Base-by-base conservation (phyloP, 257 asterid genomes). In the Solanum bukasovii region DNA sequence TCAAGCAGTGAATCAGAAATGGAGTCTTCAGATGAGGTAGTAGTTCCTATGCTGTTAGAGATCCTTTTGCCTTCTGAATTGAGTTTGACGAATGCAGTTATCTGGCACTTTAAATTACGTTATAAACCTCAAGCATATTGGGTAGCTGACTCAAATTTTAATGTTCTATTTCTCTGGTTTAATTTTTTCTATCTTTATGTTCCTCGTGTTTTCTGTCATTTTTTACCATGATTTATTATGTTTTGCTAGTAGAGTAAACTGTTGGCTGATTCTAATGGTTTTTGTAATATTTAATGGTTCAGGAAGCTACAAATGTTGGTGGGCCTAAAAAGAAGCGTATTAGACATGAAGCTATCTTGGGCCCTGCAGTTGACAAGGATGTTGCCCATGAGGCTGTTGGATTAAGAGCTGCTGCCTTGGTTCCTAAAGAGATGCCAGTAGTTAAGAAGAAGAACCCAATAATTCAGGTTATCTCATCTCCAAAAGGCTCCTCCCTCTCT, bases 1-100 rank as follows among this genome's bases (percentile, higher is more conserved):
- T 93, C 94, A 59, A 94, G 96, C 83, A 92, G 94, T 74, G 99
- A 95, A 89, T 96, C 99, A 27, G 99, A 97, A 93, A 91, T 96
- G 96, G 97, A 93, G 93, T 97, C 99, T 83, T 97, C 99, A 75
- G 98, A 96, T 88, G 99, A 96, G 98, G 98, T 96, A 82, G 87
- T 87, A 56, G 77, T 34, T 46, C 38, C 42, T 81, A 81, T 46
- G 42, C 42, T 49, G 42, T 81, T 46, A 46, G 68, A 49, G 18
- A 81, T 46, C 18, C 20, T 18, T 81, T 49, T 29, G 23, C 68
- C 20, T 31, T 20, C 3, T 27, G 67, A 81, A 49, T 29, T 46
- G 85, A 46, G 70, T 46, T 81, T 81, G 70, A 18, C 16, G 9
- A 29, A 27, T 29, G 29, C 42, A 46, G 68, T 49, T 81, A 79